Base-by-base conservation (phyloP, 768 basidiomycete genomes). In the Russula olivacea region DNA sequence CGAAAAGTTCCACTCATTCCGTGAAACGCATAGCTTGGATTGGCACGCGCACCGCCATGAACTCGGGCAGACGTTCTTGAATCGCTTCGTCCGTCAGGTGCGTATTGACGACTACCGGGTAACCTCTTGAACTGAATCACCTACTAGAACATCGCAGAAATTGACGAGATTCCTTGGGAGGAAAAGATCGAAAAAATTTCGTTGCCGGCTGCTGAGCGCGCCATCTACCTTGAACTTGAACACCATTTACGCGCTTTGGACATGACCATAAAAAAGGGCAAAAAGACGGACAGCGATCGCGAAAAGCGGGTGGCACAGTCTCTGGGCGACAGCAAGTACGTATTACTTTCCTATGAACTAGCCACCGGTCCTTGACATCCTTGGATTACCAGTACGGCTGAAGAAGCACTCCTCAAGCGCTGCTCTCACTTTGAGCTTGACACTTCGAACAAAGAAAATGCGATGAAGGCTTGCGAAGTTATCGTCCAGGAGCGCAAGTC, bases 1-100 rank as follows among this genome's bases (percentile, higher is more conserved):
- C 56, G 95, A 98, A 74, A 84, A 85, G 66, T 98, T 98, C 81
- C 93, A 97, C 72, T 94, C 94, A 2, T 98, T 93, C 86, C 87
- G 94, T 28, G 95, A 98, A 70, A 89, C 93, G 12, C 93, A 91
- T 69, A 93, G 87, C 47, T 73, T 88, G 43, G 89, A 93, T 68
- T 98, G 95, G 95, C 94, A 97, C 70, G 85, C 86, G 1, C 88
- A 92, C 69, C 87, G 95, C 19, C 86, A 93, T 71, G 76, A 82
- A 58, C 74, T 93, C 14, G 95, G 91, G 3, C 95, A 97, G 71
- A 73, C 75, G 28, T 95, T 93, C 79, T 72, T 93, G 48, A 80
- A 93, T 68, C 85, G 79, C 52, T 93, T 89, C 68, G 90, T 93
- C 66, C 85, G 91, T 68, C 91, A 93, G 82, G 91, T 91, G 64